phyloP scores from a whole-genome alignment of 1,284 basidiomycete species.

The Phellopilus nigrolimitatus region DNA sequence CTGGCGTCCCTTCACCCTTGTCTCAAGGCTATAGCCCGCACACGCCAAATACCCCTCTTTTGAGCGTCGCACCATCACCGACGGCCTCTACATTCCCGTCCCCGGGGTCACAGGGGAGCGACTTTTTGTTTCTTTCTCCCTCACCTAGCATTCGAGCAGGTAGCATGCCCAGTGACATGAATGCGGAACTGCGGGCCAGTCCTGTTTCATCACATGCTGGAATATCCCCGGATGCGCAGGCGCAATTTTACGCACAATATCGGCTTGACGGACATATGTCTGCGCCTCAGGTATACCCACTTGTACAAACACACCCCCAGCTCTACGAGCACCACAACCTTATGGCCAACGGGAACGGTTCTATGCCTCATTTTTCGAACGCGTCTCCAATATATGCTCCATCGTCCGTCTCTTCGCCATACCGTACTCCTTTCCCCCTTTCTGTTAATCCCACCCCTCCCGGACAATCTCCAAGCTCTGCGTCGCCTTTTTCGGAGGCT shows the following conservation, averaged over 20 bases:
- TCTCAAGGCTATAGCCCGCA: conserved; percentile 14
- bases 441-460: not conserved
- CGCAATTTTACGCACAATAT: not conserved
- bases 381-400: too few species aligned
- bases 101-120: conserved; percentile 19
- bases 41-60: conserved; percentile 13
- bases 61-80: conserved; percentile 10
- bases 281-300: not conserved
- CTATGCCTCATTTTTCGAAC: not conserved
- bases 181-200: not conserved
- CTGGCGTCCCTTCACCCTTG: not conserved
- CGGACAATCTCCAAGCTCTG: not conserved
- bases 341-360: too few species aligned
- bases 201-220: not conserved
- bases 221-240: not conserved
- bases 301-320: not conserved
- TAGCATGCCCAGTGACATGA: not conserved
- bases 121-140: not conserved
- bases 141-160: not conserved
- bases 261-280: not conserved
- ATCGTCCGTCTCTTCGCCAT: not conserved
- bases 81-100: conserved; percentile 13
- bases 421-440: not conserved
- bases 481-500: conserved; percentile 27
- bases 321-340: not conserved